phyloP scores from a whole-genome alignment of 208 protist species.

The Trypanosoma mega region DNA sequence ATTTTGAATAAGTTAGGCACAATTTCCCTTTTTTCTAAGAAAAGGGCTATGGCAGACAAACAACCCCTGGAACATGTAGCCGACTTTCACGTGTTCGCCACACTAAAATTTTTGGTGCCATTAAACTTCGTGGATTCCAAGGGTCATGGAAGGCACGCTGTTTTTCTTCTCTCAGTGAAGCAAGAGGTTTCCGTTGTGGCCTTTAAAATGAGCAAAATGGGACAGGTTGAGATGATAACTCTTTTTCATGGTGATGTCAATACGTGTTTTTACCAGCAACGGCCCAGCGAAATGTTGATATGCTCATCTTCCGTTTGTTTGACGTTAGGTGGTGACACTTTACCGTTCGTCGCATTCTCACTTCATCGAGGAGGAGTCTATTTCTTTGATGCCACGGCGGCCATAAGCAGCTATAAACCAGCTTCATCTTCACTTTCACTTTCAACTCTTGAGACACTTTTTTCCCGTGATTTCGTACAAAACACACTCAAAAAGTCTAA shows the following conservation, averaged over 20 bases:
- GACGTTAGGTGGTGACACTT: slow-evolving; percentile 7
- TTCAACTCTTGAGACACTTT: slow-evolving; percentile 11
- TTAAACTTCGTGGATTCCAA: slow-evolving; percentile 46
- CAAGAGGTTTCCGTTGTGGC: slow-evolving; percentile 69
- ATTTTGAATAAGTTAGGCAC: slow-evolving; percentile 54
- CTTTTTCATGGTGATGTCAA: slow-evolving; percentile 59
- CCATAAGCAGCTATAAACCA: slow-evolving; percentile 29
- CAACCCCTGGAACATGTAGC: slow-evolving; percentile 32
- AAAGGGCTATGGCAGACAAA: neutral
- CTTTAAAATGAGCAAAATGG: slow-evolving; percentile 17
- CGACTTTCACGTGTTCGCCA: slow-evolving; percentile 60
- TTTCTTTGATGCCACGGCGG: slow-evolving; percentile 60
- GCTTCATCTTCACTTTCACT: slow-evolving; percentile 9
- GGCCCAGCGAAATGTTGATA: slow-evolving; percentile 46
- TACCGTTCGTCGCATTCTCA: slow-evolving; percentile 67
- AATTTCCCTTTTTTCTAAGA: slow-evolving; percentile 48
- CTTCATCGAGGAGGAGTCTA: slow-evolving; percentile 56
- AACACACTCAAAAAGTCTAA: slow-evolving; percentile 21
- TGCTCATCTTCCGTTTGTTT: slow-evolving; percentile 38
- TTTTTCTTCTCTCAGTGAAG: slow-evolving; percentile 76
- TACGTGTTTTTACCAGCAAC: slow-evolving; percentile 65
- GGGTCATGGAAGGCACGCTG: slow-evolving; percentile 43
- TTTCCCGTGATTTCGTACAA: slow-evolving; percentile 20
- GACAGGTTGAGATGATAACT: slow-evolving; percentile 38
- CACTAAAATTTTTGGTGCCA: slow-evolving; percentile 65